Conservation (phyloP, 1,284 basidiomycete species). For the Flammula alnicola region DNA sequence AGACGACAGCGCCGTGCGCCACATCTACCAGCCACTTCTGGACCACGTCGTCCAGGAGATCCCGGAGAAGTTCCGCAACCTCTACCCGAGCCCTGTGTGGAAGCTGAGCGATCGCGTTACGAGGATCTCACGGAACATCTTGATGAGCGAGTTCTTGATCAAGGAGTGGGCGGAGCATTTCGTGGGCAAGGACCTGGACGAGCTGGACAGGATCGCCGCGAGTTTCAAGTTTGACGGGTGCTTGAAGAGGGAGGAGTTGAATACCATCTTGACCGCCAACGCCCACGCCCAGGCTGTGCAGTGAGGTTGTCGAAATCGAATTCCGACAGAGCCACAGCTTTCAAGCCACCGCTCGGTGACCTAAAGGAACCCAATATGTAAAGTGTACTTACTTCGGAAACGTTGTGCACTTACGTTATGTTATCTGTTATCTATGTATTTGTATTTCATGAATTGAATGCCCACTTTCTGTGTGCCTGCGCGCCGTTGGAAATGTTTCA, state of each 20-base stretch:
- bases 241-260: constrained; percentile 48
- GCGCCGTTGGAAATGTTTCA: too few relatives aligned
- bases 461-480: too few relatives aligned
- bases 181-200: constrained; percentile 46
- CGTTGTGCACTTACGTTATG: too few relatives aligned
- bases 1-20: constrained; percentile 53
- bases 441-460: too few relatives aligned
- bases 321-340: too few relatives aligned
- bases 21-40: constrained; percentile 62
- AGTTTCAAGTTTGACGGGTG: constrained; percentile 63
- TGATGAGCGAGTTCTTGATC: constrained; percentile 67
- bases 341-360: too few relatives aligned
- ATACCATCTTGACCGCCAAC: constrained; percentile 42
- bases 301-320: too few relatives aligned
- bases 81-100: constrained; percentile 52
- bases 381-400: too few relatives aligned
- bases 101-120: constrained; percentile 49
- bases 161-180: constrained; percentile 72
- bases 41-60: constrained; percentile 55
- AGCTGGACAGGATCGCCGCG: constrained; percentile 48
- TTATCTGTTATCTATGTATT: too few relatives aligned
- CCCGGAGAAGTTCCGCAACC: constrained; percentile 40
- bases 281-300: constrained; percentile 13
- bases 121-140: constrained; percentile 60
- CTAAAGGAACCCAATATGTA: too few relatives aligned